Evolutionary conservation across 805 yeast species (phyloP).

Genomic region (Tetrapisispora namnaoensis): DNA sequence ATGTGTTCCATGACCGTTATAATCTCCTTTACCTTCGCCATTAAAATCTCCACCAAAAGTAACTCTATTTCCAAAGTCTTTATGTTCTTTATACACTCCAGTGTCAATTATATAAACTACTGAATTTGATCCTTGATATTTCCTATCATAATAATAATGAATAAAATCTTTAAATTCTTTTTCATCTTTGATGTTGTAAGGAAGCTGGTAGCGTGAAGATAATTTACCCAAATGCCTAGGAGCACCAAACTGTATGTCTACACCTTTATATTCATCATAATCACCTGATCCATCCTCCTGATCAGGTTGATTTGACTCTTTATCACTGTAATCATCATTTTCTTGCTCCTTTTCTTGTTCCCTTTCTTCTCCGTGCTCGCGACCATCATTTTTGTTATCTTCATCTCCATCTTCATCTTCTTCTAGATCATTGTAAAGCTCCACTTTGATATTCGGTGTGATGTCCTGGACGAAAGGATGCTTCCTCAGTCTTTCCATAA

Average conservation of each 20-base stretch:
- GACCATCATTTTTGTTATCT: no score
- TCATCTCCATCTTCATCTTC: not conserved
- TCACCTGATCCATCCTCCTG: slow-evolving; percentile 9
- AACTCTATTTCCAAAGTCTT: slow-evolving; percentile 56
- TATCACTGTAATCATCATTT: not conserved
- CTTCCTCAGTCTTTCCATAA: slow-evolving; percentile 37
- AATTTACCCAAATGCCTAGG: slow-evolving; percentile 61
- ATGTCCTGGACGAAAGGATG: slow-evolving; percentile 62
- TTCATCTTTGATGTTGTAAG: slow-evolving; percentile 13
- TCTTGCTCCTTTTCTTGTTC: no score
- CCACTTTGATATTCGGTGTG: slow-evolving; percentile 54
- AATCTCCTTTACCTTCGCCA: slow-evolving; percentile 51
- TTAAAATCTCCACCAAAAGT: slow-evolving; percentile 51
- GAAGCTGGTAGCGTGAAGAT: slow-evolving; percentile 38
- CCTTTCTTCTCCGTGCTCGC: no score
- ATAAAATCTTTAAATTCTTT: slow-evolving; percentile 19
- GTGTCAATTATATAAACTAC: slow-evolving; percentile 74
- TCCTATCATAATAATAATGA: slow-evolving; percentile 39
- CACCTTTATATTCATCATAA: slow-evolving; percentile 30
- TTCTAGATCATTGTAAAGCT: slow-evolving; percentile 28
- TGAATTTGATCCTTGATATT: slow-evolving; percentile 45
- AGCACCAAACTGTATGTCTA: slow-evolving; percentile 31
- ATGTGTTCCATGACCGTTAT: slow-evolving; percentile 82
- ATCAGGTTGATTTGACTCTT: not conserved
- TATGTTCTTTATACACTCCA: slow-evolving; percentile 55